Conservation (phyloP, 352 stramenopile species). For the Pythium dissotocum region DNA sequence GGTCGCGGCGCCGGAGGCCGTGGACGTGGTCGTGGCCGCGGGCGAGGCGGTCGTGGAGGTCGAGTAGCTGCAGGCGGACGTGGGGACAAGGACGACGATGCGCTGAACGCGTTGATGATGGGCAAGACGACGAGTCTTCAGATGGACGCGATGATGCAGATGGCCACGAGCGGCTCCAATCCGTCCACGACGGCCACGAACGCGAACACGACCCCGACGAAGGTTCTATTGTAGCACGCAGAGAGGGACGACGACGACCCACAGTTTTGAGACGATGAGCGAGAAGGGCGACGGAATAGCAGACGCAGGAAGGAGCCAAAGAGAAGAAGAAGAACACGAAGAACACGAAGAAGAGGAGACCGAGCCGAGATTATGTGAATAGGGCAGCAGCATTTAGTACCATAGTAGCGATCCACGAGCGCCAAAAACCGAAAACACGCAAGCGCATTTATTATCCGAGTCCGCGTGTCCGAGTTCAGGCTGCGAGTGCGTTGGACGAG, state of each 20-base stretch:
- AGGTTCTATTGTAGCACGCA: conserved; percentile 4
- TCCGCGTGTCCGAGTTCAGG: not conserved
- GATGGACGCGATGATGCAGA: conserved; percentile 24
- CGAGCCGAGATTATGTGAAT: conserved; percentile 3
- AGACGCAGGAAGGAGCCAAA: not conserved
- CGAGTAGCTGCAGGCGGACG: conserved; percentile 2
- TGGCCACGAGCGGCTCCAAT: conserved; percentile 9
- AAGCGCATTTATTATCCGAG: conserved; percentile 6
- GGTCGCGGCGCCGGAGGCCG: conserved; percentile 12
- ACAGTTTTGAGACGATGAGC: conserved; percentile 4
- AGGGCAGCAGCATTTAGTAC: conserved; percentile 6
- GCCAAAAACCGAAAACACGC: conserved; percentile 2
- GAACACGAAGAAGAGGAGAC: not conserved
- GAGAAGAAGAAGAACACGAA: no score
- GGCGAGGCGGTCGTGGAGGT: conserved; percentile 3
- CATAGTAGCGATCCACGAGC: not conserved
- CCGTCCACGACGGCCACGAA: not conserved
- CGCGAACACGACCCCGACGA: conserved; percentile 3
- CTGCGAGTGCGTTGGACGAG: not conserved
- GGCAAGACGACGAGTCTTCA: conserved; percentile 13
- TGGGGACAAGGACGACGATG: conserved; percentile 21
- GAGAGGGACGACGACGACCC: not conserved
- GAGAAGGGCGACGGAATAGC: not conserved
- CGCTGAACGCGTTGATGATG: conserved; percentile 19
- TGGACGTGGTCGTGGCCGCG: conserved; percentile 17